Conservation (phyloP, 768 basidiomycete genomes). For the Steccherinum ochraceum region DNA sequence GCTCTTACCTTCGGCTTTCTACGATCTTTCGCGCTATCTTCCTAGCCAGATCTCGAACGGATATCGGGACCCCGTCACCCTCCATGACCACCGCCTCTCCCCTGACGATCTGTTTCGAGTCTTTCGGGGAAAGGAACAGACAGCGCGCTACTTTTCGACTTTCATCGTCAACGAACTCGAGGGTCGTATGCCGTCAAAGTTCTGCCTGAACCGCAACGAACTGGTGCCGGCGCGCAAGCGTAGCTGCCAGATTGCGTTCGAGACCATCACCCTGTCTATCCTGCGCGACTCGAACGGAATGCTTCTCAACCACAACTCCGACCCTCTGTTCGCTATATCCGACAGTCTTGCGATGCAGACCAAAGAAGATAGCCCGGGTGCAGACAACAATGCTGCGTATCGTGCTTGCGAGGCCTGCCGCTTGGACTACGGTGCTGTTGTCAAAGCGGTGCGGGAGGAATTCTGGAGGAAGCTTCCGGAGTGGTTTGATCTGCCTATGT, state of each 20-base stretch:
- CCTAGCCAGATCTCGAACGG: constrained; percentile 58
- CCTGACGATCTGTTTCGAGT: constrained; percentile 51
- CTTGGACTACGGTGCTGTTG: constrained; percentile 52
- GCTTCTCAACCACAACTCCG: constrained; percentile 56
- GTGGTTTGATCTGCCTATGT: constrained; percentile 58
- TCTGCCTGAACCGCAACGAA: constrained; percentile 46
- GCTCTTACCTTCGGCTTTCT: constrained; percentile 71
- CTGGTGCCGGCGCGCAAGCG: constrained; percentile 38
- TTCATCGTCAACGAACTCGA: constrained; percentile 74
- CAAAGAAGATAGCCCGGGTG: constrained; percentile 37
- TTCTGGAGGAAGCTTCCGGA: constrained; percentile 58
- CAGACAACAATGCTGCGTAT: constrained; percentile 36
- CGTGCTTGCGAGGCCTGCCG: constrained; percentile 63
- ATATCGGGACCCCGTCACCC: constrained; percentile 31
- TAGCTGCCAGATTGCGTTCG: constrained; percentile 65
- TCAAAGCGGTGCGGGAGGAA: constrained; percentile 53
- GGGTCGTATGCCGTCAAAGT: constrained; percentile 40
- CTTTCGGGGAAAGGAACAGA: constrained; percentile 65
- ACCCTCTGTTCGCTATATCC: constrained; percentile 65
- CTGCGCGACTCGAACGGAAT: constrained; percentile 69
- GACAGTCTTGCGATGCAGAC: constrained; percentile 64
- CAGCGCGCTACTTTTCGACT: constrained; percentile 68
- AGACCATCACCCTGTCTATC: constrained; percentile 68
- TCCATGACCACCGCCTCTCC: constrained; percentile 34
- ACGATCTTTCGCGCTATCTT: constrained; percentile 67